Base-by-base conservation (phyloP, 2,329 filamentous ascomycete species). In the Colletotrichum caudatum region DNA sequence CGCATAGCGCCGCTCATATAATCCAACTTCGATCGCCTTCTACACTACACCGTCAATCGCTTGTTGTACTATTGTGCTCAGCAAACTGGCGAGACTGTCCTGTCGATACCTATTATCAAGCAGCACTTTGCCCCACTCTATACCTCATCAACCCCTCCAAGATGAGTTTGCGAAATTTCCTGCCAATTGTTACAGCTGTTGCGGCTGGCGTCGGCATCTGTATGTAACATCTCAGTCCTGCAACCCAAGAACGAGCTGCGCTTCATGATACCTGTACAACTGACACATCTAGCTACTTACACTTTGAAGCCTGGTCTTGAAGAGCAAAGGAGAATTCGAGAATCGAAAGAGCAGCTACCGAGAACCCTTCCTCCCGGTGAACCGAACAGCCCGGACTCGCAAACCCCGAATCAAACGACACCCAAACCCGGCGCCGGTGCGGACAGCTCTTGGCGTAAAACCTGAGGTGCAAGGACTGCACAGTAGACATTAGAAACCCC, bases 151-250 rank as follows among this genome's bases (percentile, higher is more conserved):
- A 16, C 14, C 58, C 11, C 61, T 14, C 29, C 48, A 50, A 23
- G 9, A 72, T 72, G 69, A 72, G 69, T 35, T 41, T 69, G 3
- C 68, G 60, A 41, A 72, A 72, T 26, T n/a, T 69, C 8, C 16
- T 72, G 16, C 69, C 69, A 35, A 41, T 72, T 37, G 46, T 60
- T 7, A 7, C 69, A 9, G 69, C 69, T 48, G 66, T 69, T 8
- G 66, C 29, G 26, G 54, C 69, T 54, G 69, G 69, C 35, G 66
- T 72, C 4, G 48, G 59, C 54, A 69, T 72, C 41, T 60, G 69
- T 72, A 46, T 46, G 69, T 23, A 51, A 33, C 26, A 23, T 60
- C 35, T 50, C n/a, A 23, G 16, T 8, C 37, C 9, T 20, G 26
- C 20, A n/a, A 64, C 37, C 18, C 20, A 16, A 64, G 23, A 41